These are phyloP conservation scores for Deuterostichococcus epilithicus DNA, from an alignment of 139 green algal genomes.

Conservation along the genomic window DNA sequence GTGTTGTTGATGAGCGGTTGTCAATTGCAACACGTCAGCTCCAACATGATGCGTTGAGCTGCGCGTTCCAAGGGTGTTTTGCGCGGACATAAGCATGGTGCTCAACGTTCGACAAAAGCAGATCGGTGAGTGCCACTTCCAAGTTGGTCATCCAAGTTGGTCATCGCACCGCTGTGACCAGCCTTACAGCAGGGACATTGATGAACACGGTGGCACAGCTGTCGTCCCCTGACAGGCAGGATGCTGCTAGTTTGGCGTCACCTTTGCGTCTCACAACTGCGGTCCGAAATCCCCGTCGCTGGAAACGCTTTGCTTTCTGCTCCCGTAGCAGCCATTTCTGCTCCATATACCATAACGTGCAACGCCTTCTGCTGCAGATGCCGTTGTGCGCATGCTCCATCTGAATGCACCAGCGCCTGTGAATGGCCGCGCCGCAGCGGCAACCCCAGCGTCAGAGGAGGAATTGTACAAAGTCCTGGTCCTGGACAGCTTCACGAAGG, in stretches of 20 bases:
- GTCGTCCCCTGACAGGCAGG: background rate
- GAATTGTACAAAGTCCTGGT: conserved; percentile 94
- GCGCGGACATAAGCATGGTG: too few species aligned
- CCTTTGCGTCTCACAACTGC: too few species aligned
- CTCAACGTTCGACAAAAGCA: conserved; percentile 75
- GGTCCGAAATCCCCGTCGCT: background rate
- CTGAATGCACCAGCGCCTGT: conserved; percentile 33
- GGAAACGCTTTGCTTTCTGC: background rate
- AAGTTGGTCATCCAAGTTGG: background rate
- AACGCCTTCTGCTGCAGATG: conserved; percentile 34
- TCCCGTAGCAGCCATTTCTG: background rate
- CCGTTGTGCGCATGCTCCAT: conserved; percentile 57
- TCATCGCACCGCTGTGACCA: background rate
- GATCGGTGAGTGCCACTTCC: conserved; percentile 37
- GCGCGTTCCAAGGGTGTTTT: too few species aligned
- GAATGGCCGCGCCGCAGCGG: background rate
- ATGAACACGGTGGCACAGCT: background rate
- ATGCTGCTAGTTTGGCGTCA: too few species aligned
- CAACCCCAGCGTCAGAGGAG: conserved; percentile 18
- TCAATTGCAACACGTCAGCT: too few species aligned
- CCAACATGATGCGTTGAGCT: too few species aligned
- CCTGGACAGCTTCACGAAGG: conserved; percentile 81
- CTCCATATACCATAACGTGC: background rate
- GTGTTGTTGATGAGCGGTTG: too few species aligned
- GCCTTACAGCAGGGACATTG: conserved; percentile 1